Base-by-base conservation (phyloP, 176 grass and related monocot species). In the Aegilops tauschii region DNA sequence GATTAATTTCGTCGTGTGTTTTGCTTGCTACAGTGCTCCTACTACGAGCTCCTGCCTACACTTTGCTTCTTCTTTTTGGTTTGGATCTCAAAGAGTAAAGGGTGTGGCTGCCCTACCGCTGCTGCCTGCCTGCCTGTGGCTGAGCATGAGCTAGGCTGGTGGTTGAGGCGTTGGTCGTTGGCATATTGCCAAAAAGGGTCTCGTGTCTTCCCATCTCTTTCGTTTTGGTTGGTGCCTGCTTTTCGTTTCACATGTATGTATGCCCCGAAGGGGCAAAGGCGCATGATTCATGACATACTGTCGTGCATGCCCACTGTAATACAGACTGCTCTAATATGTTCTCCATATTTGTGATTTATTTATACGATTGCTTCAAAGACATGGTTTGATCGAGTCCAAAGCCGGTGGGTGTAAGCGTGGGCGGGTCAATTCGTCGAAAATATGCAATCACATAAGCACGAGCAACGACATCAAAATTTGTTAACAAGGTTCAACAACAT, bases 131-230 rank as follows among this genome's bases (percentile, higher is more conserved):
- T 73, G 65, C 73, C n/a, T 79, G 79, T 36, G 82, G 50, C 50
- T 54, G 6, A 7, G 45, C 45, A 49, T 14, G 45, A 49, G 65
- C 34, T 39, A 61, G 30, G 63, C 40, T 40, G 80, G 85, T 87
- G 85, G 89, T 84, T 87, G 85, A 77, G 89, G 89, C 89, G 89
- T 84, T 87, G 85, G 85, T 69, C 85, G 49, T 87, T 91, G 89
- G 85, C 76, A 86, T 87, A 74, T 83, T 83, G 73, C 74, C 84
- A 83, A 79, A 83, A 67, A 18, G 68, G 76, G 28, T 76, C 67
- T 61, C 59, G 61, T 27, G 61, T 47, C 61, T 74, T 78, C 36
- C 67, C 5, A 70, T 42, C 32, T 65, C 9, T 83, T 79, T 56
- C 1, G 28, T 69, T 89, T 79, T 9, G 12, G 0, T 52, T 58